Evolutionary conservation across 768 basidiomycete species (phyloP), one percentile per base, ranked within the genome.

Genomic region (Tulasnella sp.): DNA sequence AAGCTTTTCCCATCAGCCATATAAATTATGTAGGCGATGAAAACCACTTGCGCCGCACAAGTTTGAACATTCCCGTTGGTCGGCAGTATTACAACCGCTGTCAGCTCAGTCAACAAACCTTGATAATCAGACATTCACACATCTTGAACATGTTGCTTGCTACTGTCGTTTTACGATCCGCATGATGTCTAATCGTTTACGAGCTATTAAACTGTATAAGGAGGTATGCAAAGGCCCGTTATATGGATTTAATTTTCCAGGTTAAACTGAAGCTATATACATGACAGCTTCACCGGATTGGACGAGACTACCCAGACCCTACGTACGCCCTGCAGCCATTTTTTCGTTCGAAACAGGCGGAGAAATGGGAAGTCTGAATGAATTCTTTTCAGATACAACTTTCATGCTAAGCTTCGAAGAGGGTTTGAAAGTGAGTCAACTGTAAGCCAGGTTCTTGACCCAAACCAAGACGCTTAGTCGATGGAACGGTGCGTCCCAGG

Each of bases 231-330:
- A 17, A 29, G 19, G n/a, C 38, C 17, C 15, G 29, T n/a, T 19
- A 38, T 23, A 19, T 19, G 41, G 21, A 24, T 56, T 42, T 11
- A 24, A 10, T 32, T 29, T 2, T 3, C 41, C 21, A 29, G n/a
- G 15, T 27, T 42, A 29, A 42, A 17, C 32, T 29, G 17, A 19
- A 23, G 17, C 15, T 17, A 29, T 27, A 26, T 51, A 42, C 24
- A 52, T 38, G 27, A 26, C 17, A 63, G 67, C 77, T 92, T 7
- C 82, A 85, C 64, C 76, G 86, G 58, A 78, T 92, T 0, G 88
- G 88, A 3, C 77, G 84, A 61, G 87, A 91, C 49, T 89, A 90
- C 64, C 85, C 85, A 34, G 88, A 92, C 68, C 82, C 86, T 48
- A 78, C 80, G 88, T 90, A 66, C 70, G 82, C 38, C 23, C 54